A percentile compares a stretch with the other conserved stretches of the same genome.
phyloP scores from a whole-genome alignment of 805 yeast species.

The Candida orba region DNA sequence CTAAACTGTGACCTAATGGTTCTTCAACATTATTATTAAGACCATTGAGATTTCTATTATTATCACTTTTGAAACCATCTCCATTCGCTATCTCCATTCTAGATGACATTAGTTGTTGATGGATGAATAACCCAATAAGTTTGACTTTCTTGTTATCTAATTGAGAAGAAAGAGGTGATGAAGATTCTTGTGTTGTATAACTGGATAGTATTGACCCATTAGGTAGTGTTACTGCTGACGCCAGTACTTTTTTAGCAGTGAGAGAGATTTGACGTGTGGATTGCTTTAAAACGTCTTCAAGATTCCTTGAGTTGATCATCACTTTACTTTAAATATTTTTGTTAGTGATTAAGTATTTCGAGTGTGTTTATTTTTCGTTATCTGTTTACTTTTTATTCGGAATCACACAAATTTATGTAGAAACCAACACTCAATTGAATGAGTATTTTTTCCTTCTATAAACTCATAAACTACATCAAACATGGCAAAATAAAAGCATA shows the following conservation, averaged over 20 bases:
- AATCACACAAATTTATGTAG: too few relatives aligned
- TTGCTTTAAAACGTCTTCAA: constrained; percentile 5
- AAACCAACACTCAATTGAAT: too few relatives aligned
- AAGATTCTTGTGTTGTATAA: not conserved
- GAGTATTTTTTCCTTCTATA: too few relatives aligned
- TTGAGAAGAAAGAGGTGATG: not conserved
- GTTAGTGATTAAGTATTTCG: too few relatives aligned
- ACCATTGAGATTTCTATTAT: not conserved
- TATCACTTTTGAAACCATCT: not conserved
- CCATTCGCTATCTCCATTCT: not conserved
- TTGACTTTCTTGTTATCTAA: constrained; percentile 2
- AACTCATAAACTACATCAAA: not conserved
- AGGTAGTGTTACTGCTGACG: constrained; percentile 6
- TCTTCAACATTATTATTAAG: not conserved
- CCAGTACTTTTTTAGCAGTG: constrained; percentile 1
- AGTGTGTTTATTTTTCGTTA: too few relatives aligned
- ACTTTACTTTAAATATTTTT: too few relatives aligned
- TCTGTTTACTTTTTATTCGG: not conserved
- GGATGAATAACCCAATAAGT: constrained; percentile 2
- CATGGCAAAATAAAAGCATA: not conserved
- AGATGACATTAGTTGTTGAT: not conserved
- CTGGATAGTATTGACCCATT: constrained; percentile 7
- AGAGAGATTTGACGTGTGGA: constrained; percentile 3
- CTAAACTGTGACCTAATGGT: not conserved
- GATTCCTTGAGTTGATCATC: constrained; percentile 7